Percentiles rank a stretch among this genome's conserved stretches.
Evolutionary conservation across 441 rosid genomes (phyloP).

Genomic region (Breynia disticha): DNA sequence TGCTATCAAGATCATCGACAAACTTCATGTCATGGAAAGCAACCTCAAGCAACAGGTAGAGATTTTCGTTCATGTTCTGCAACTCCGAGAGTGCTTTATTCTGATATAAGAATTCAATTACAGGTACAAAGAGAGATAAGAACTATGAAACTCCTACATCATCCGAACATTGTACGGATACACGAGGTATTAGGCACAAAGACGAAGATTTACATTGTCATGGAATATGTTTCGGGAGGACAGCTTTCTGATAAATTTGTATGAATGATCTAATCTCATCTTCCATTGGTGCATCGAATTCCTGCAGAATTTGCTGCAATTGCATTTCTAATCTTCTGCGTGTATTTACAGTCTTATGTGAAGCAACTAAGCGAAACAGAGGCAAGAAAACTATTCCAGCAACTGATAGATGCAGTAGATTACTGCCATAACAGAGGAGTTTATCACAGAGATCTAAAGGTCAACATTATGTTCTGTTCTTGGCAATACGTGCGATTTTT

Average conservation of each 20-base stretch:
- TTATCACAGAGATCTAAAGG: constrained; percentile 90
- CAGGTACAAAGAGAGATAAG: constrained; percentile 77
- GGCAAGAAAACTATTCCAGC: constrained; percentile 77
- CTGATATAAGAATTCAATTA: constrained; percentile 10
- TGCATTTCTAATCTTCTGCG: constrained; percentile 3
- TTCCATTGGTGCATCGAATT: constrained; percentile 1
- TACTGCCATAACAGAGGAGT: constrained; percentile 83
- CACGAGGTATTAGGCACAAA: constrained; percentile 87
- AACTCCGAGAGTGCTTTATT: background rate
- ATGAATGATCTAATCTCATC: constrained; percentile 13
- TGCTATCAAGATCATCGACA: constrained; percentile 79
- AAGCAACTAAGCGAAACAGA: constrained; percentile 52
- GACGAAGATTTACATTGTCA: constrained; percentile 73
- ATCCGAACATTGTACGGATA: constrained; percentile 68
- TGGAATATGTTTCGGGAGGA: constrained; percentile 85
- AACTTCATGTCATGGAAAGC: constrained; percentile 50
- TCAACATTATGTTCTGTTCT: constrained; percentile 6
- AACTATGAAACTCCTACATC: constrained; percentile 83
- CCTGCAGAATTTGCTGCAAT: background rate
- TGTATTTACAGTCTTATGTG: constrained; percentile 29
- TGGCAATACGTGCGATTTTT: background rate
- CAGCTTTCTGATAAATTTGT: constrained; percentile 83
- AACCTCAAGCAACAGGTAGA: constrained; percentile 61
- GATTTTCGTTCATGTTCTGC: background rate
- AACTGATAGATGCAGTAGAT: constrained; percentile 75